Base-by-base conservation (phyloP, 257 asterid genomes). In the Solanum corneliomulleri region DNA sequence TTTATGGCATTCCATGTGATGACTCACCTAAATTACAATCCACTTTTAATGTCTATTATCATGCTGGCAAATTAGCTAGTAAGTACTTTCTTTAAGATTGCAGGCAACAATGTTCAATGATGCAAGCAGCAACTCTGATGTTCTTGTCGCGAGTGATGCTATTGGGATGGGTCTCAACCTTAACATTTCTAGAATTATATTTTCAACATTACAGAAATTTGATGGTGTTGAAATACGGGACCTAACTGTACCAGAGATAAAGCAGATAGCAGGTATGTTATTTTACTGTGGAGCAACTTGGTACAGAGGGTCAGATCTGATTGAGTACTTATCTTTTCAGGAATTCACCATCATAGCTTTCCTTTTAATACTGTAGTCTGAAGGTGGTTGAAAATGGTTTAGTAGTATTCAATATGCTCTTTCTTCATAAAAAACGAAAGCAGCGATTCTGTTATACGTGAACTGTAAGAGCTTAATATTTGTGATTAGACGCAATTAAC, bases 141-240 rank as follows among this genome's bases (percentile, higher is more conserved):
- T 97, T 89, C 98, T 97, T 52, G 99, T 95, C 84, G 97, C 99
- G 35, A 97, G 98, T 86, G 99, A 97, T 91, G 99, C 99, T 85
- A 95, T 95, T 87, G 99, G 99, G 88, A 95, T 97, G 99, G 99
- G 99, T 89, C 98, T 95, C 91, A 97, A 97, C 92, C 98, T 97
- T 69, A 97, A 97, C 89, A 97, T 94, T 85, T 97, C 98, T 66
- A 93, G 99, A 93, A 94, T 97, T 44, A 91, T 97, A 78, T 97
- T 97, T 90, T 94, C 98, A 44, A 94, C 95, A 58, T 52, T 97
- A 91, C 88, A 81, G 89, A 95, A 97, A 89, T 95, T 94, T 89
- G 99, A 97, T 89, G 99, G 99, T 45, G 74, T 81, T 47, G 96
- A 93, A 89, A 78, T 9, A 58, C 94, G 99, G 90, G 91, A 94